These are phyloP conservation scores for Fomitopsis palustris DNA, from an alignment of 1,284 basidiomycete genomes.

Conservation along the genomic window DNA sequence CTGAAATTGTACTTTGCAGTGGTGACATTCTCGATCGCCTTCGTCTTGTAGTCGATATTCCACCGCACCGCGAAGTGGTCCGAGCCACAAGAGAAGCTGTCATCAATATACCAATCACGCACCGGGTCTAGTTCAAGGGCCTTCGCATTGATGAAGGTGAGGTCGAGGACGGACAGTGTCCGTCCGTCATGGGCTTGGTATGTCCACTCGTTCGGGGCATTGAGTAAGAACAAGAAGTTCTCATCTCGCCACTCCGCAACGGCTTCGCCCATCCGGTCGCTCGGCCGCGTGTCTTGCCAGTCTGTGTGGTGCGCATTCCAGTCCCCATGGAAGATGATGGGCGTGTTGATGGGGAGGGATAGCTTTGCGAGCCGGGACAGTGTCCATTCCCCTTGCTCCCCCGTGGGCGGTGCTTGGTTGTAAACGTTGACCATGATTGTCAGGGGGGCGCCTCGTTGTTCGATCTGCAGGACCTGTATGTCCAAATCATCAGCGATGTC, in stretches of 20 bases:
- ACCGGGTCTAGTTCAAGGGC: neutral
- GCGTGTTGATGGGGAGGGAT: neutral
- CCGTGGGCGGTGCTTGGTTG: neutral
- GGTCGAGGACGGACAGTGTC: neutral
- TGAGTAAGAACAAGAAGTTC: neutral
- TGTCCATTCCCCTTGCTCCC: neutral
- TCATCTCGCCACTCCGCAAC: neutral
- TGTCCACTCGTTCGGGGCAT: neutral
- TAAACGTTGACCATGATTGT: conserved; percentile 1
- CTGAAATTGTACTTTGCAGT: conserved; percentile 8
- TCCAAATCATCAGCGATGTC: neutral
- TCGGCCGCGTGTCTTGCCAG: neutral
- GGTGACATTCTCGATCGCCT: conserved; percentile 2
- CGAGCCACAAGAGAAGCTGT: neutral
- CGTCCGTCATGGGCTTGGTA: neutral
- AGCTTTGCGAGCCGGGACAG: neutral
- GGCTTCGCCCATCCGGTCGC: neutral
- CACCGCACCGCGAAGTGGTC: conserved; percentile 9
- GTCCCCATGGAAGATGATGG: neutral
- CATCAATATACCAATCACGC: conserved; percentile 4
- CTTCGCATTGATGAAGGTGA: neutral
- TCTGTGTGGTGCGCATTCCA: neutral
- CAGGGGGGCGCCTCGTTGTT: neutral
- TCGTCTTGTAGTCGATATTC: neutral
- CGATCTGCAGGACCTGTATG: neutral